Evolutionary conservation across 352 stramenopile species (phyloP), one percentile per base, ranked within the genome.

Genomic region (Pythium scleroteichum): DNA sequence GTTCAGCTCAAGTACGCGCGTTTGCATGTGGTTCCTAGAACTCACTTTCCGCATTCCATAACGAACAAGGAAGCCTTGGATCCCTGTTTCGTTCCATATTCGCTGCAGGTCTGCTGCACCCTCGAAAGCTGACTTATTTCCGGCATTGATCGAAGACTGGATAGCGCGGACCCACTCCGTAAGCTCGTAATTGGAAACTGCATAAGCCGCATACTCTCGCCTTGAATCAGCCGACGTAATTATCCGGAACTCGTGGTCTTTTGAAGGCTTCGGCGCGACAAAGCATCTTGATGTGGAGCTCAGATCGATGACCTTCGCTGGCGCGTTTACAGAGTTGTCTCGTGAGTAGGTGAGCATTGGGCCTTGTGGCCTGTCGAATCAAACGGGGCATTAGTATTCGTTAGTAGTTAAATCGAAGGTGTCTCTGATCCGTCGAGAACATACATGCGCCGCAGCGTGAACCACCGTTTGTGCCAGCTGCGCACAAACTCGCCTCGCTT

Each of bases 1-100:
- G 42, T 95, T 95, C 19, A 95, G 68, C 58, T 95, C 86, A 8
- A 95, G 71, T 29, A 95, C 84, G 29, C 86, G 78, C 46, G 86
- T 95, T 57, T 92, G 86, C 56, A 95, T 72, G 40, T 87, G 79
- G 68, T 92, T 92, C 27, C 82, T 72, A 13, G 72, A 79, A 42
- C 80, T 94, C 50, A 79, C 81, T 60, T 95, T 95, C 40, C 86
- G 84, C 9, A 95, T 76, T 14, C 86, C 86, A 45, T 95, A 95
- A 19, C 84, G 86, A 29, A 95, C 67, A 42, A 95, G 57, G 55
- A 95, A 91, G 8, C 83, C 84, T 40, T 92, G 71, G 26, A 95
- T 92, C 17, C 86, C 86, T 0, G 75, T 67, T 64, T 91, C 83
- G 65, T 84, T 78, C 85, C 83, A 95, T 61, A 95, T 74, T 17